Percentiles rank a stretch among this genome's conserved stretches.
Evolutionary conservation across 2,329 filamentous ascomycete species (phyloP).

Genomic region (Fragosphaeria purpurea): DNA sequence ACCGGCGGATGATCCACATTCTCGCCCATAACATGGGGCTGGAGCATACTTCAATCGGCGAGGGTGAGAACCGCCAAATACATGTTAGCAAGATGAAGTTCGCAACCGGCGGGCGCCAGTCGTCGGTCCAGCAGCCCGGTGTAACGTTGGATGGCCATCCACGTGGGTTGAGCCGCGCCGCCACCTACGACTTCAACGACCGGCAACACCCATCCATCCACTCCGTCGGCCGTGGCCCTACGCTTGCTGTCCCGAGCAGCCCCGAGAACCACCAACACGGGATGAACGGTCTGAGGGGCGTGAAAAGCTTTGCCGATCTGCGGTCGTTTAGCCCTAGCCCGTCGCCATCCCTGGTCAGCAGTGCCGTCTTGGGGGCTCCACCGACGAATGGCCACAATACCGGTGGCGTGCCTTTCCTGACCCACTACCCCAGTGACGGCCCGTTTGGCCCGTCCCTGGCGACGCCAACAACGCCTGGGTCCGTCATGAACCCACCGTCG

Average conservation of each 20-base stretch:
- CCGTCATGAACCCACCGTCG: slow-evolving; percentile 14
- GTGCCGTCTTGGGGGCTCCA: slow-evolving; percentile 33
- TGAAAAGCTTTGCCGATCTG: slow-evolving; percentile 93
- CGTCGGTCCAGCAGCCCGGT: slow-evolving; percentile 50
- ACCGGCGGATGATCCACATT: slow-evolving; percentile 85
- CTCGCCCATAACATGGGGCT: slow-evolving; percentile 92
- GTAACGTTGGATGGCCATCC: slow-evolving; percentile 68
- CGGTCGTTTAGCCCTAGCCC: slow-evolving; percentile 93
- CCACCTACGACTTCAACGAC: slow-evolving; percentile 93
- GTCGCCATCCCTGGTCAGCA: slow-evolving; percentile 58
- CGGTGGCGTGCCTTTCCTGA: slow-evolving; percentile 28
- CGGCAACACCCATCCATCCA: slow-evolving; percentile 34
- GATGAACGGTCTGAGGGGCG: slow-evolving; percentile 75
- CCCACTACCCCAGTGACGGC: slow-evolving; percentile 32
- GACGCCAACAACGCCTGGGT: slow-evolving; percentile 28
- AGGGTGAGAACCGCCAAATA: slow-evolving; percentile 78
- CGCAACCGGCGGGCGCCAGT: slow-evolving; percentile 19
- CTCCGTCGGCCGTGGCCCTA: slow-evolving; percentile 69
- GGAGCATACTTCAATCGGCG: slow-evolving; percentile 81
- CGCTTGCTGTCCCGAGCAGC: slow-evolving; percentile 81
- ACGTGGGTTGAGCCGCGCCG: slow-evolving; percentile 79
- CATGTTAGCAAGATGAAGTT: slow-evolving; percentile 68
- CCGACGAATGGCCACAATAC: slow-evolving; percentile 19
- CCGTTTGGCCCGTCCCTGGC: slow-evolving; percentile 26
- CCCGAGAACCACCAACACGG: slow-evolving; percentile 48